Base-by-base conservation (phyloP, 163 green algal species). In the Chlorella variabilis region DNA sequence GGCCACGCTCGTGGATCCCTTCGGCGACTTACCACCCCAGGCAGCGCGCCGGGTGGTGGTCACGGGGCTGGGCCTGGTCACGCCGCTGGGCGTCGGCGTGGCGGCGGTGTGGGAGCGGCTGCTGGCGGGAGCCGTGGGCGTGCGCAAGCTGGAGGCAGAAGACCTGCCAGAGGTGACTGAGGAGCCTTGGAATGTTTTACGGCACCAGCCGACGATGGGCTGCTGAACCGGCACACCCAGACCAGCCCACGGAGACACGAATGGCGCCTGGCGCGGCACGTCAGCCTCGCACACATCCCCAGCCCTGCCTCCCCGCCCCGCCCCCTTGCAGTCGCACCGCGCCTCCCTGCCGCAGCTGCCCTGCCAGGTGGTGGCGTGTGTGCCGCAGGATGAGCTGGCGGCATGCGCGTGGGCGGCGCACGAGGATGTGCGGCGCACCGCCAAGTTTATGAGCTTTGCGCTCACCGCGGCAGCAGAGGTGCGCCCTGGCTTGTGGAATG, bases 51-150 rank as follows among this genome's bases (percentile, higher is more conserved):
- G 95, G 0, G 95, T 98, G n/a, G 94, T 98, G 0, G 91, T 98
- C 21, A 98, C 95, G 17, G 95, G 95, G 18, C 51, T 98, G 4
- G 95, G 95, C 8, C 68, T 97, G 6, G 94, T 98, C 1, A 97
- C 91, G 20, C 95, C 95, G 18, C 86, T 98, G 33, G 95, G 89
- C 25, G 77, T 94, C 6, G 90, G 92, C 36, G 83, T 85, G 38
- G 59, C 54, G 7, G 41, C 65, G n/a, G 89, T 84, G 5, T 98
- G 95, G 95, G 63, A 85, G 21, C 67, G 68, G 29, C 79, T 98
- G 29, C 42, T 97, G n/a, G 68, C 75, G 0, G 92, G 95, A 4
- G 61, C 87, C 1, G 92, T 84, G 0, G 94, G 87, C 25, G 82
- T 97, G 1, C 70, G 91, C 4, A 31, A 11, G 41, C 84, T 98